These are phyloP conservation scores for Nyctanthes arbortristis DNA, from an alignment of 257 asterid genomes.

Conservation along the genomic window DNA sequence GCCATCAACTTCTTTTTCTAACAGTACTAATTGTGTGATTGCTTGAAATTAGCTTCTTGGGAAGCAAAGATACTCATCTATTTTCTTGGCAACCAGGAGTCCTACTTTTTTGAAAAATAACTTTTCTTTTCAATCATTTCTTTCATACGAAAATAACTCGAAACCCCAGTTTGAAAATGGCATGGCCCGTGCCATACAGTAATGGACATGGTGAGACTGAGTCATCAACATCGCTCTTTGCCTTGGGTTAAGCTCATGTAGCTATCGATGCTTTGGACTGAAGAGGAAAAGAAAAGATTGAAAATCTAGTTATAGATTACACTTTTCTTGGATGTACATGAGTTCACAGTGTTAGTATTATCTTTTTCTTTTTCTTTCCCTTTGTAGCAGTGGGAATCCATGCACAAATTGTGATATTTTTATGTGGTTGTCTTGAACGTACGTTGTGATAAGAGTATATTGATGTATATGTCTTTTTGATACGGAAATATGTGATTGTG, in stretches of 20 bases:
- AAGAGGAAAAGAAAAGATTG: constrained; percentile 8
- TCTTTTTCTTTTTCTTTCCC: background rate
- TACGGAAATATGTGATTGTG: no score
- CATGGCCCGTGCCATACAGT: background rate
- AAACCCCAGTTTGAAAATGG: background rate
- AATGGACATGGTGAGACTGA: background rate
- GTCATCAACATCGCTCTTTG: constrained; percentile 30
- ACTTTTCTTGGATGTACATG: constrained; percentile 21
- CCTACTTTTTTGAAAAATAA: background rate
- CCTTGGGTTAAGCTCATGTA: constrained; percentile 12
- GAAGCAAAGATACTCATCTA: background rate
- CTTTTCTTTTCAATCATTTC: background rate
- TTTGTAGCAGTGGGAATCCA: background rate
- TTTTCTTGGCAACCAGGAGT: background rate
- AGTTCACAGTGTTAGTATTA: constrained; percentile 3
- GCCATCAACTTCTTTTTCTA: background rate
- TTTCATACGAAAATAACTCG: constrained; percentile 14
- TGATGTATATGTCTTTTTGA: no score
- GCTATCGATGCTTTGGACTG: constrained; percentile 28
- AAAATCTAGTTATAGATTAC: background rate
- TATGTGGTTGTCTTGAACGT: no score
- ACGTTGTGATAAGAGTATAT: no score
- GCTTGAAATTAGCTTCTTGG: background rate
- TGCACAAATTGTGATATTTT: background rate
- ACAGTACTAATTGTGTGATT: background rate